Base-by-base conservation (phyloP, 2,329 filamentous ascomycete genomes). In the Fusarium buharicum region DNA sequence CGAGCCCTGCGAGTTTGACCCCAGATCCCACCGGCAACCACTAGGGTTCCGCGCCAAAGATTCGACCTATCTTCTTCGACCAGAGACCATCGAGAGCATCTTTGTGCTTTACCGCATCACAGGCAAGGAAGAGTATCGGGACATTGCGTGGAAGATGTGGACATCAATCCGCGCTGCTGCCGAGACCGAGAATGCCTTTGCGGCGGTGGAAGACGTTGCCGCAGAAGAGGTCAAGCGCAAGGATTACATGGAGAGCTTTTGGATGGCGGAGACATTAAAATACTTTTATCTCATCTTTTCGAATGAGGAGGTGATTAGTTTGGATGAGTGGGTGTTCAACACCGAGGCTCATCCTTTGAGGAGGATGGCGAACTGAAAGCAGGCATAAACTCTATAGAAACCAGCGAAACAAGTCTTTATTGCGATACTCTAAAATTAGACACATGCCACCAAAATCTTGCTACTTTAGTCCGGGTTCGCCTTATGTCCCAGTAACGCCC, bases 71-170 rank as follows among this genome's bases (percentile, higher is more conserved):
- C 40, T 66, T 0, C 64, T 71, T 0, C 64, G 69, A 1, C 69
- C 69, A 0, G 69, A 94, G 76, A 90, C 90, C 3, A 92, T 94
- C 50, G 91, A 94, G 77, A 90, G 87, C 13, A 85, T 95, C 5
- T 94, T 92, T 74, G 84, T 92, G 71, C 85, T 94, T 80, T 92
- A 89, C 73, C 85, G 90, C 45, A 80, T 91, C 49, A 92, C 89
- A 0, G 90, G 89, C n/a, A 85, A 91, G 57, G 67, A 80, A 1
- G 78, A 81, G 38, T 89, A 86, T 78, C 85, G 85, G 55, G 83
- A 89, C 43, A 86, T 86, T 68, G 90, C 89, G 2, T 92, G 90
- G 90, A 78, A 79, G 39, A 92, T 93, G 90, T 92, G 91, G 73
- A 73, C 82, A 43, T 81, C 84, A 2, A 81, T 92, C 22, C 78